Base-by-base conservation (phyloP, 768 basidiomycete species). In the Botryobasidium botryosum region DNA sequence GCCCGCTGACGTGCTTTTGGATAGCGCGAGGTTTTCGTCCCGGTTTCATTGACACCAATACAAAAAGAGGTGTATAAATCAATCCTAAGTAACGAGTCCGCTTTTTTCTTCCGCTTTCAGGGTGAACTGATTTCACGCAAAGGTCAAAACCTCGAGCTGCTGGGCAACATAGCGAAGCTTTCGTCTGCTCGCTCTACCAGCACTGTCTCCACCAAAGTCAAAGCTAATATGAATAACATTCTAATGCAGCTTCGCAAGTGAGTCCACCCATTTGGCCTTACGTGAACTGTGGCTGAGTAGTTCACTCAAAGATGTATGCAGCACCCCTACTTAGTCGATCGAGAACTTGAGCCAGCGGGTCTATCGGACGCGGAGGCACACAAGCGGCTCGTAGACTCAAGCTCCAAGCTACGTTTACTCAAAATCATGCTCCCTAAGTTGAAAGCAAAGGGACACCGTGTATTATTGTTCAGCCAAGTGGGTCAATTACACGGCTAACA, bases 381-480 rank as follows among this genome's bases (percentile, higher is more conserved):
- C 51, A 74, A 76, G 33, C 80, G 79, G 52, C 62, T 94, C 28
- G 76, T 88, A 35, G 77, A 79, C 37, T 85, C 74, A 4, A 88
- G 84, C 57, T 73, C 78, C n/a, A 92, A 96, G 60, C 63, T 96
- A 40, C 71, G 74, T 20, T 67, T 94, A 38, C 65, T 96, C 26
- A 83, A 76, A 56, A 60, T 66, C 25, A 60, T 94, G 44, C 64
- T 96, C 24, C 85, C 86, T 1, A 87, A 84, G 58, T 68, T 96
- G 33, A 81, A 79, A 52, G 72, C 75, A 41, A 75, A 77, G 37
- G 85, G 86, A 0, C 90, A 94, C 63, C 78, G 91, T 21, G 75
- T 96, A 25, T 67, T 96, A 21, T 61, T 96, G 3, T 96, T 96
- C 61, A 90, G 85, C 57, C 90, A 92, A 65, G 90, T 85, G 50